These are phyloP conservation scores for Escallonia rubra DNA, from an alignment of 129 eudicot species.

Conservation along the genomic window DNA sequence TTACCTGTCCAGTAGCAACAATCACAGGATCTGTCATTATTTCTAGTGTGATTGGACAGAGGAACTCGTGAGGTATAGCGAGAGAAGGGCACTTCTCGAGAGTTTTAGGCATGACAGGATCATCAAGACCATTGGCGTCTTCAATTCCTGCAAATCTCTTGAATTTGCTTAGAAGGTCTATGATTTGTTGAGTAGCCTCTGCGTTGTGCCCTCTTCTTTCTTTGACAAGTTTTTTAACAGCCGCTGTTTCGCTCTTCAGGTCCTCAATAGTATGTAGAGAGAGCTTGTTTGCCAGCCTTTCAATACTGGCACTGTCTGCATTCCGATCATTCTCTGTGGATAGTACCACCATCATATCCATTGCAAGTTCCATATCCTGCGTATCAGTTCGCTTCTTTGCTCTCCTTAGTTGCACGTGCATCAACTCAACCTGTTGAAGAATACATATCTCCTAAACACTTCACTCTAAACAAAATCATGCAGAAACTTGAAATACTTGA, in stretches of 20 bases:
- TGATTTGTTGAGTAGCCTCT: conserved; percentile 47
- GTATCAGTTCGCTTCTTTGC: conserved; percentile 55
- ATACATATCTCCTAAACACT: background rate
- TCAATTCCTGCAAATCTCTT: conserved; percentile 59
- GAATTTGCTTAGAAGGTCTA: conserved; percentile 54
- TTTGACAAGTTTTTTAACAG: conserved; percentile 51
- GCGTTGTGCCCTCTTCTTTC: conserved; percentile 48
- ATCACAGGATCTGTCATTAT: conserved; percentile 93
- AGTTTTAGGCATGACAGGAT: conserved; percentile 35
- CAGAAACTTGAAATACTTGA: background rate
- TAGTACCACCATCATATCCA: conserved; percentile 67
- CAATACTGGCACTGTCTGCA: conserved; percentile 52
- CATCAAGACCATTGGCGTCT: conserved; percentile 42
- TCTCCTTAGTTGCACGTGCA: conserved; percentile 50
- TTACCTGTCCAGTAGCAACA: conserved; percentile 82
- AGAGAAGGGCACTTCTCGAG: conserved; percentile 26
- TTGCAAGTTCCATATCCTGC: conserved; percentile 79
- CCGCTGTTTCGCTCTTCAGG: conserved; percentile 47
- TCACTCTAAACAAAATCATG: background rate
- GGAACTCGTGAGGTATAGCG: conserved; percentile 66
- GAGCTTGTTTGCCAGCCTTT: conserved; percentile 66
- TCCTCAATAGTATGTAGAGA: conserved; percentile 47
- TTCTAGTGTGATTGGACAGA: conserved; percentile 80
- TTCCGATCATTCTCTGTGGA: conserved; percentile 50
- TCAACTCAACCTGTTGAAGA: conserved; percentile 50